phyloP scores from a whole-genome alignment of 164 flowering plant species.

The Vitis rotundifolia region DNA sequence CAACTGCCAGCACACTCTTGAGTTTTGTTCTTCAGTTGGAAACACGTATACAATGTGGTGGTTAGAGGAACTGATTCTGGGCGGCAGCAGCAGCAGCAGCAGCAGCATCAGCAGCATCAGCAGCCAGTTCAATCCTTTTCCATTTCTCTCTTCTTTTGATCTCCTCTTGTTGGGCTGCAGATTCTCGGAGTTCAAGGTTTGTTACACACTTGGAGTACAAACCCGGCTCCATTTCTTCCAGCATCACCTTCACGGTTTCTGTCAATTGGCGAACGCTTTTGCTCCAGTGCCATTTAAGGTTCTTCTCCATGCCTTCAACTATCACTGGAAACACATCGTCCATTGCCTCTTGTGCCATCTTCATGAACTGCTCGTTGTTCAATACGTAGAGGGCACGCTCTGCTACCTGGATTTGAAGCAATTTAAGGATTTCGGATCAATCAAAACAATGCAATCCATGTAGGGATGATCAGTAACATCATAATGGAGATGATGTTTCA shows the following conservation, averaged over 20 bases:
- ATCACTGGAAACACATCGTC: slow-evolving; percentile 55
- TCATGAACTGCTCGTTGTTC: slow-evolving; percentile 73
- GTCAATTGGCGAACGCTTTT: slow-evolving; percentile 57
- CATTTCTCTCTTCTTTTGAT: slow-evolving; percentile 49
- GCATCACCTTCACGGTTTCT: slow-evolving; percentile 52
- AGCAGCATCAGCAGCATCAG: slow-evolving; percentile 3
- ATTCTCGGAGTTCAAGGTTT: slow-evolving; percentile 26
- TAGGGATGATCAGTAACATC: no score
- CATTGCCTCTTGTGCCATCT: slow-evolving; percentile 44
- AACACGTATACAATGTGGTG: slow-evolving; percentile 3
- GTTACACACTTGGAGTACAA: slow-evolving; percentile 42
- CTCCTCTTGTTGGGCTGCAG: slow-evolving; percentile 33
- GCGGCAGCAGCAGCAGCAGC: slow-evolving; percentile 40
- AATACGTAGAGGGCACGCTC: slow-evolving; percentile 73
- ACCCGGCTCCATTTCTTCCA: slow-evolving; percentile 58
- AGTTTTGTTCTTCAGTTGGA: slow-evolving; percentile 4
- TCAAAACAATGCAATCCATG: no score
- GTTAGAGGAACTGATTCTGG: slow-evolving; percentile 8
- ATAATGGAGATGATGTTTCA: no score
- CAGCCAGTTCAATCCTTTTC: slow-evolving; percentile 54
- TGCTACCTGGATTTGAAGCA: slow-evolving; percentile 49
- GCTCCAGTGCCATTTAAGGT: slow-evolving; percentile 71
- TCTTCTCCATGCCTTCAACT: slow-evolving; percentile 65
- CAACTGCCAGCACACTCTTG: no score
- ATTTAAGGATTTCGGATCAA: neutral